These are phyloP conservation scores for Cucurbitaria berberidis DNA, from an alignment of 2,329 filamentous ascomycete species.

Conservation along the genomic window DNA sequence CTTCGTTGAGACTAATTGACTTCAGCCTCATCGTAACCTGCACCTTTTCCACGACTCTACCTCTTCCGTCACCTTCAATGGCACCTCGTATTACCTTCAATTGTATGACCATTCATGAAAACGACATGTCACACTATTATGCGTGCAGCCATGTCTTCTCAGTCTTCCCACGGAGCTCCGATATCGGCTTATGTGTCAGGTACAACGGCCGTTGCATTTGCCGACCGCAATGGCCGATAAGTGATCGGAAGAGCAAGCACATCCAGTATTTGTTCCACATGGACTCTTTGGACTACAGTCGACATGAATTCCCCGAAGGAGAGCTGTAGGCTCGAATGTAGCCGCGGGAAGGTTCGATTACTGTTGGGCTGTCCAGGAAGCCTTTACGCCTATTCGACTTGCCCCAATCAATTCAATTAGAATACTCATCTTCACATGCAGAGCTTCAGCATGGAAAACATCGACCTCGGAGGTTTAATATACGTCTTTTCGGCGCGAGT, in stretches of 20 bases:
- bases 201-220: neutral
- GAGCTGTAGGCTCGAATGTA: too few species aligned
- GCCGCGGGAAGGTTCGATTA: too few species aligned
- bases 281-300: neutral
- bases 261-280: neutral
- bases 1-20: neutral
- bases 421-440: neutral
- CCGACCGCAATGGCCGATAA: neutral
- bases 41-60: neutral
- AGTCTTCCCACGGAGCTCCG: neutral
- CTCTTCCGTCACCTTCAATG: neutral
- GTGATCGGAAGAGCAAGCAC: neutral
- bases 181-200: neutral
- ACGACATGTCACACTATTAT: neutral
- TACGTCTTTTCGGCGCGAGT: neutral
- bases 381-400: neutral
- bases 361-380: too few species aligned
- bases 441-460: neutral
- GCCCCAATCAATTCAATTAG: neutral
- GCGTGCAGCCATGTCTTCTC: neutral
- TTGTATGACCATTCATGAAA: neutral
- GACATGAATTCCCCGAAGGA: too few species aligned
- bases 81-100: neutral
- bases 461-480: neutral
- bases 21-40: neutral